A percentile compares a stretch with the other conserved stretches of the same genome.
Conservation (phyloP, 805 yeast genomes). For the Saccharomycopsis sp. region DNA sequence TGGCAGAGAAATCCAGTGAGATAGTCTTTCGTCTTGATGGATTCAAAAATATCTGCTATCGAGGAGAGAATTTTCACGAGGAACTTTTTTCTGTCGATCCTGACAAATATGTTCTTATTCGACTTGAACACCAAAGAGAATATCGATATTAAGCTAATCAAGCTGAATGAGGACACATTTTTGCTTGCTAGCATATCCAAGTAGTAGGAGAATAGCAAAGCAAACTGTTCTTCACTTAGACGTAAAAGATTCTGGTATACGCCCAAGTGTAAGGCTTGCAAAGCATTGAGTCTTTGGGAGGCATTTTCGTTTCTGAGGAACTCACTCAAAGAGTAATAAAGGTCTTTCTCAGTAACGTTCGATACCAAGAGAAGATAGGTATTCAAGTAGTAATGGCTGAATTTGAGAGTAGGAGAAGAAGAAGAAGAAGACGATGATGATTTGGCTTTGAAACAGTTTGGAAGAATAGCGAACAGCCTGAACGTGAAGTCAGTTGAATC, state of each 20-base stretch:
- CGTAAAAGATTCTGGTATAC: no score
- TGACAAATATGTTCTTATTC: constrained; percentile 3
- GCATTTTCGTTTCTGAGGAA: neutral
- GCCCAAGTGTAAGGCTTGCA: constrained; percentile 1
- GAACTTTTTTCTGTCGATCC: constrained; percentile 6
- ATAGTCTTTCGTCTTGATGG: neutral
- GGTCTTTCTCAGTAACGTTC: neutral
- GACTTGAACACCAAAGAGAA: constrained; percentile 5
- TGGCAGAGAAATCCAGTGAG: neutral
- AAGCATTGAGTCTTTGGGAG: constrained; percentile 1
- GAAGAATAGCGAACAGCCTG: neutral
- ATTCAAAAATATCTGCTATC: neutral
- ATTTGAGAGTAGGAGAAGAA: neutral
- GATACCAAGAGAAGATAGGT: neutral
- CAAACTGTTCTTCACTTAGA: no score
- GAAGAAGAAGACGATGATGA: no score
- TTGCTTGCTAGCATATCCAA: no score
- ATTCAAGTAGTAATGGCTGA: constrained; percentile 1
- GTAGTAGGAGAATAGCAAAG: no score
- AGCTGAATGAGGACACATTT: no score
- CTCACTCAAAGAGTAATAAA: neutral
- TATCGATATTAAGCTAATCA: constrained; percentile 1
- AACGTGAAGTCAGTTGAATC: neutral
- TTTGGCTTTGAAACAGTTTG: constrained; percentile 2
- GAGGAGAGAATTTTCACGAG: constrained; percentile 6